Evolutionary conservation across 2,329 filamentous ascomycete genomes (phyloP), one percentile per base, ranked within the genome.

Genomic region (Epicoccum nigrum): DNA sequence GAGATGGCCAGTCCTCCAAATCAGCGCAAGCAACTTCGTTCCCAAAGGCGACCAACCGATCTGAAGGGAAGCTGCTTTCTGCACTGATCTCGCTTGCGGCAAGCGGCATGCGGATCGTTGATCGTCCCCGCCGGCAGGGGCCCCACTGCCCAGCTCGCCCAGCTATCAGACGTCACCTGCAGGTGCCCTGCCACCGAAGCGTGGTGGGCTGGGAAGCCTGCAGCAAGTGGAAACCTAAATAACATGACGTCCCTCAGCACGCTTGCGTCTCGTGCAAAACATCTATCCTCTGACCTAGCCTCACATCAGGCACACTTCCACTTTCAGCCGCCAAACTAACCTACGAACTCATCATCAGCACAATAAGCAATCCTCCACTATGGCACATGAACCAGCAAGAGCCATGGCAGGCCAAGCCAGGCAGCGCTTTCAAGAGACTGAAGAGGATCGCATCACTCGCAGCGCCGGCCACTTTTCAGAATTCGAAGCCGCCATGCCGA

Each of bases 401-500:
- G 46, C 32, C 39, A 50, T 44, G 59, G 69, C 68, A 56, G 63
- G 60, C 62, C 58, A 60, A 47, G 62, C 61, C 55, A 65, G 58
- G 37, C 65, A 71, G 54, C 59, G 49, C 34, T 56, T 62, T 53
- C 59, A 69, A 59, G 64, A 73, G 54, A 65, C 58, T 28, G 64
- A 72, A 56, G 59, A 69, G 53, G 70, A 73, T 37, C 64, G 58
- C 31, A 62, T 65, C 27, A 69, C 69, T 37, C 66, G 70, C 51
- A 49, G 44, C 23, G 51, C 56, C 49, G 62, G 64, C 19, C 55
- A 62, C 8, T 74, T 74, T 38, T 43, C 64, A 19, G 67, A 70
- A 25, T 71, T 73, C 52, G 71, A 74, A 63, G 50, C 57, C 55
- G 57, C 65, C 43, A 74, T 74, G 71, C 71, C 71, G 23, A 61